Evolutionary conservation across 495 filamentous ascomycete species (phyloP).

Genomic region (Lepraria neglecta): DNA sequence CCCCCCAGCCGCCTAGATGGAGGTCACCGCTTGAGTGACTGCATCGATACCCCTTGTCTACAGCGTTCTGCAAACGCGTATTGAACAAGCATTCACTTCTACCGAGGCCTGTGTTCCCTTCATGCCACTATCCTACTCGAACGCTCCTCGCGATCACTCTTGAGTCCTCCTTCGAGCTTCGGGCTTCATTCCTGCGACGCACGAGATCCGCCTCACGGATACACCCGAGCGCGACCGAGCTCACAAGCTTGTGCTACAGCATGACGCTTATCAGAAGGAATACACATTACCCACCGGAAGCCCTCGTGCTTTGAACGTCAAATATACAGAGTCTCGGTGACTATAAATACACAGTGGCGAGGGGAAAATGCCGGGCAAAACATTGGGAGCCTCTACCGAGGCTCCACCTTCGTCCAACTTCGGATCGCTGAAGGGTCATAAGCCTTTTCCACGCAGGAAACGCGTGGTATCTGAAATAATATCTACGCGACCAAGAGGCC

Average conservation of each 20-base stretch:
- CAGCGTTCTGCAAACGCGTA: no score
- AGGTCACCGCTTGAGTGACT: no score
- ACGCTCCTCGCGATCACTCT: background rate
- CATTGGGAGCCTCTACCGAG: constrained; percentile 1
- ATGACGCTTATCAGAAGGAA: constrained; percentile 10
- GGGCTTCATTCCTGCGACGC: background rate
- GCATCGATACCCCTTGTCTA: no score
- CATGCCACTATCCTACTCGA: background rate
- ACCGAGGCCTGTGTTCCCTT: no score
- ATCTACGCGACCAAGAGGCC: constrained; percentile 8
- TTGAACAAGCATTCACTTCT: no score
- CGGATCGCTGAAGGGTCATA: constrained; percentile 19
- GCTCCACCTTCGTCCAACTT: constrained; percentile 8
- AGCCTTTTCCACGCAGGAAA: constrained; percentile 14
- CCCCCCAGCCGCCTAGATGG: no score
- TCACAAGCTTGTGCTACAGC: constrained; percentile 1
- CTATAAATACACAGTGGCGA: background rate
- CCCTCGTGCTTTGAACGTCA: background rate
- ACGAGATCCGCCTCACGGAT: background rate
- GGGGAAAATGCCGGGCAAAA: constrained; percentile 12
- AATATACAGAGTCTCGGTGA: background rate
- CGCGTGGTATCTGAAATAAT: constrained; percentile 1
- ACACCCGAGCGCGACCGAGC: constrained; percentile 8
- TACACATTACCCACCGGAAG: background rate
- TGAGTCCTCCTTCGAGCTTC: background rate